phyloP scores from a whole-genome alignment of 2,329 filamentous ascomycete genomes.

The Penicillium verrucosum region DNA sequence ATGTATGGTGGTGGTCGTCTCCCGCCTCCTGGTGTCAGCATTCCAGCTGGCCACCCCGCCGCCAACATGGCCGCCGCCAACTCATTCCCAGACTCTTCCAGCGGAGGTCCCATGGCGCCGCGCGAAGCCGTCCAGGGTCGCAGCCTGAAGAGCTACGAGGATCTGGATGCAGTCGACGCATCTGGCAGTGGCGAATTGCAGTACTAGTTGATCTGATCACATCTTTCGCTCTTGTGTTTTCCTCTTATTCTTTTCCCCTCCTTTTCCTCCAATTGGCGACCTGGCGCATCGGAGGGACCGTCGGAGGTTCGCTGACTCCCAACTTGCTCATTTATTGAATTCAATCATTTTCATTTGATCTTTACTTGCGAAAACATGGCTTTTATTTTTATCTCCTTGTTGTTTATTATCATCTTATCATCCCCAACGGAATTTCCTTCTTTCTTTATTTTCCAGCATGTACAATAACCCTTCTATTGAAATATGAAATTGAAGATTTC shows the following conservation, averaged over 20 bases:
- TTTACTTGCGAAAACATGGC: not conserved
- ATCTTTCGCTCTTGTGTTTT: not conserved
- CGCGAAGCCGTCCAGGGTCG: constrained; percentile 88
- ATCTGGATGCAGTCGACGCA: constrained; percentile 80
- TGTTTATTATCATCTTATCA: not conserved
- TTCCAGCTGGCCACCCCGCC: constrained; percentile 42
- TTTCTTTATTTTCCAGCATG: constrained; percentile 13
- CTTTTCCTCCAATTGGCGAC: constrained; percentile 6
- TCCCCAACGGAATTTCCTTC: not conserved
- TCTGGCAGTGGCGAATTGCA: constrained; percentile 80
- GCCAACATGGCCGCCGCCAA: constrained; percentile 44
- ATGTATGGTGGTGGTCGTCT: constrained; percentile 35
- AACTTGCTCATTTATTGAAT: constrained; percentile 9
- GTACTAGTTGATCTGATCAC: constrained; percentile 56
- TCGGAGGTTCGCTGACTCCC: constrained; percentile 11
- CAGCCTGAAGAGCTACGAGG: constrained; percentile 94
- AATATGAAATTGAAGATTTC: constrained; percentile 9
- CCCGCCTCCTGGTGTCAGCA: constrained; percentile 27
- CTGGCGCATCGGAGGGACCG: constrained; percentile 15
- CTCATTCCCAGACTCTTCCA: constrained; percentile 48
- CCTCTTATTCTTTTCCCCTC: not conserved
- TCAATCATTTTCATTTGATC: constrained; percentile 2
- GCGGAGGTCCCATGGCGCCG: constrained; percentile 75
- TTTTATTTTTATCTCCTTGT: not conserved
- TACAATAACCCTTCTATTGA: constrained; percentile 16